Evolutionary conservation across 768 basidiomycete species (phyloP), one percentile per base, ranked within the genome.

Genomic region (Trametes maxima): DNA sequence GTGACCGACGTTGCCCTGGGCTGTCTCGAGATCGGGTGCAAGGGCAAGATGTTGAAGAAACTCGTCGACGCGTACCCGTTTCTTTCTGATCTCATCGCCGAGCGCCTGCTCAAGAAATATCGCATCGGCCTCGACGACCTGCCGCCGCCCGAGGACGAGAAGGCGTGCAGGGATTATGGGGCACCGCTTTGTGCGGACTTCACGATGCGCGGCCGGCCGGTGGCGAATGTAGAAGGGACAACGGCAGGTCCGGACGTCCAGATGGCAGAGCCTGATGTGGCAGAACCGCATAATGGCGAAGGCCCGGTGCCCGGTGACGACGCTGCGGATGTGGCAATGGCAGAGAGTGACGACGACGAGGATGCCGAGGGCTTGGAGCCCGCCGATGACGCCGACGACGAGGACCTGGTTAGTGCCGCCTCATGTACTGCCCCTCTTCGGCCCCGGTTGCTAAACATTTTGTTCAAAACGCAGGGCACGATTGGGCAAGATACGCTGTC

Each of bases 401-500:
- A 63, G 33, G 67, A 63, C 45, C 58, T 63, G 51, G 69, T 65
- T 46, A 51, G 65, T 59, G 39, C 54, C 37, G 53, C 47, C 50
- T 56, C 22, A 39, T 54, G 37, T 49, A 40, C 36, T 47, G 50
- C 59, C 48, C 48, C 40, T 49, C 50, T 43, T 52, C 21, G 52
- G 46, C 12, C 24, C 28, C 13, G 39, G 21, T 55, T 36, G 24
- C 50, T 21, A 37, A 36, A 17, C n/a, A n/a, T 33, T 33, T 33
- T 33, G 28, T 33, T 33, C 50, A 14, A 37, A 22, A 36, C 57
- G 17, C 65, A 90, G 89, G 89, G 89, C n/a, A 65, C 67, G 7
- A 87, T 91, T 52, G 82, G 87, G 17, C 88, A 91, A 65, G 89
- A 92, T 67, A 84, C 88, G 7, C 76, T 92, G 43, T 82, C 84